Base-by-base conservation (phyloP, 495 filamentous ascomycete genomes). In the Annulohypoxylon nitens region DNA sequence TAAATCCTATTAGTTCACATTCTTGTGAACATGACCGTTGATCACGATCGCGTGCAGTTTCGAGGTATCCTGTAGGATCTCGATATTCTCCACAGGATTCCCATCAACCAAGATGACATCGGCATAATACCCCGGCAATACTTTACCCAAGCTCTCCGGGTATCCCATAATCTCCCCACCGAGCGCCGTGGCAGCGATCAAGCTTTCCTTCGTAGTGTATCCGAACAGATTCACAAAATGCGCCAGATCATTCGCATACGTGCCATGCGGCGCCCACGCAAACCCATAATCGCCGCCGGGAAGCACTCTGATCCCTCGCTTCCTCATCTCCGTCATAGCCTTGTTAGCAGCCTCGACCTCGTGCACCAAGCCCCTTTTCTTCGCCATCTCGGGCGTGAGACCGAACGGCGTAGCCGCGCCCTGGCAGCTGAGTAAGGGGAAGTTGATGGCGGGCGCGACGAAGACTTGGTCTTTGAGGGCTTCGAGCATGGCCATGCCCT, bases 11-110 rank as follows among this genome's bases (percentile, higher is more conserved):
- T 54, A 54, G 4, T 55, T 55, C 36, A 57, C 30, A n/a, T 65
- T 55, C 18, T 65, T 65, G 48, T 65, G 62, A 20, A 65, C 62
- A 54, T 65, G 62, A 9, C 62, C 62, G 30, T 65, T 65, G 18
- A 65, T 51, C 36, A 65, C 62, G 12, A 65, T 65, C 9, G 50
- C 25, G 16, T 65, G 62, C 10, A 65, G 23, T 25, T 43, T 57
- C 0, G 62, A 65, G 16, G 26, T 41, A 8, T 65, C 62, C 62
- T 65, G 62, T 12, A 65, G 25, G 18, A 65, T 26, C 16, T 65
- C 62, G 20, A 65, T 57, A 34, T 65, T 37, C 30, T 55, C 50
- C 23, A 65, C 25, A 1, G 62, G 62, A 33, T 65, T 57, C 36
- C 62, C 62, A 4, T 65, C 62, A 1, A 65, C 50, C 36, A 65